Evolutionary conservation across 2,329 filamentous ascomycete species (phyloP).

Genomic region (Colletotrichum tabaci): DNA sequence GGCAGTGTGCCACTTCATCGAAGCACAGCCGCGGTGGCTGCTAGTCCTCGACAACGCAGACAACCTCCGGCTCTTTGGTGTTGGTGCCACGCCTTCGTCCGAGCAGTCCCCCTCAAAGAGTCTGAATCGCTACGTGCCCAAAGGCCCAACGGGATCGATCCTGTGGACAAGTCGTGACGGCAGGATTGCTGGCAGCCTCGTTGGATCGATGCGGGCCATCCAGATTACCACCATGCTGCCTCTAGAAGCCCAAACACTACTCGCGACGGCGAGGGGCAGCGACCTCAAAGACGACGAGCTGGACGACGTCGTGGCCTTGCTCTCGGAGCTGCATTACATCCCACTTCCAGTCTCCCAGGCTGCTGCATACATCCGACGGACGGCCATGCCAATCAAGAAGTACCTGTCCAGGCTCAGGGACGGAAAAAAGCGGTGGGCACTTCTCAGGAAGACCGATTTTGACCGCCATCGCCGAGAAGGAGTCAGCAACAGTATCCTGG

Average conservation of each 20-base stretch:
- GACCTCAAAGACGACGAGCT: not conserved
- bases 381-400: not conserved
- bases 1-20: not conserved
- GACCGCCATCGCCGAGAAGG: not conserved
- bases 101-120: not conserved
- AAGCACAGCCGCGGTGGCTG: not conserved
- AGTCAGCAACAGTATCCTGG: not conserved
- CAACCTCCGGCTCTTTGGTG: not conserved
- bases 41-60: not conserved
- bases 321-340: not conserved
- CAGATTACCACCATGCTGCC: not conserved
- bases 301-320: not conserved
- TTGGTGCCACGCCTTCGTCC: not conserved
- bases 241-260: not conserved
- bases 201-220: not conserved
- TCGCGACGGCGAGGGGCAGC: not conserved
- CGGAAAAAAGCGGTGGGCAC: not conserved
- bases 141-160: not conserved
- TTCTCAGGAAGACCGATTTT: not conserved
- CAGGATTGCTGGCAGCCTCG: not conserved
- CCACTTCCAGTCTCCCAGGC: not conserved
- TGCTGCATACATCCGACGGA: not conserved
- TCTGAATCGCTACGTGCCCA: not conserved
- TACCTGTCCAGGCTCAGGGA: not conserved
- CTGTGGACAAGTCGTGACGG: not conserved